Evolutionary conservation across 306 rosid genomes (phyloP), one percentile per base, ranked within the genome.

Genomic region (Hippophae tibetana): DNA sequence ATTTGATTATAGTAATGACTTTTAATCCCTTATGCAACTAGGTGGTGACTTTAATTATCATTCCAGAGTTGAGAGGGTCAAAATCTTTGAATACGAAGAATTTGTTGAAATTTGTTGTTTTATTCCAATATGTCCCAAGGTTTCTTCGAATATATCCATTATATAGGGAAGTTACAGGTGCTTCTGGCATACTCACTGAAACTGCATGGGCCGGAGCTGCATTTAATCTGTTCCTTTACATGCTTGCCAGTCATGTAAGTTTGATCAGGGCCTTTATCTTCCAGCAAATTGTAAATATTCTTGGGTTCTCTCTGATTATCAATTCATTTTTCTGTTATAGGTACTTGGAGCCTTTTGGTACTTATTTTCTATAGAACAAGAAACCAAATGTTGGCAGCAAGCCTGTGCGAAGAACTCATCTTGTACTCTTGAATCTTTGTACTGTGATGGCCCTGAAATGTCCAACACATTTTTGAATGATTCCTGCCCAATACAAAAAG

Each of bases 141-240:
- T 54, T 84, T 66, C 71, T 90, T 66, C 85, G 97, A 67, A 73
- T 90, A 44, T 77, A 81, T 84, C 97, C 95, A 13, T 70, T 90
- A 81, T 87, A 84, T 74, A 82, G 78, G 74, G 97, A 90, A 77
- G 96, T 90, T 62, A 90, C 96, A 14, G 81, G 92, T 85, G 75
- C 90, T 47, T 90, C 97, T 18, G 97, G 97, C 64, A 87, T 90
- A 67, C 90, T 90, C 66, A 90, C 95, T 5, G 94, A 90, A 81
- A 90, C 96, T 52, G 96, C 96, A 25, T 90, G 97, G 97, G 97
- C 96, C 48, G 97, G 97, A 78, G 97, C 94, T 66, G 95, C 96
- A 62, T 85, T 88, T 69, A 88, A 88, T 77, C 94, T 88, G 71
- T 75, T 88, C 54, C 94, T 88, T 53, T 84, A 90, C 87, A 85